Conservation (phyloP, 768 basidiomycete genomes). For the Serpula lacrymans region DNA sequence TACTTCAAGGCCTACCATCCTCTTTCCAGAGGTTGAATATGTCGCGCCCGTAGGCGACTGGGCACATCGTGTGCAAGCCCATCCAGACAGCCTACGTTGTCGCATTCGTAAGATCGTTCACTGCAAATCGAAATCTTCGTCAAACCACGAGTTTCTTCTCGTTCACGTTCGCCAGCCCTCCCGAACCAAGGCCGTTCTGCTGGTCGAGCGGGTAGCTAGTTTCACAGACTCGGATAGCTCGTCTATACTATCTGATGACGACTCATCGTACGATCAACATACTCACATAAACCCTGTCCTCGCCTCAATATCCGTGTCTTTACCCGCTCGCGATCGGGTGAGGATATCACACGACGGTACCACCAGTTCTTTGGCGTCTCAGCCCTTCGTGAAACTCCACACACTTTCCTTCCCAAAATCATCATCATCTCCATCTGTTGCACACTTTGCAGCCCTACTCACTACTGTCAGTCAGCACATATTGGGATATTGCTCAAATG, state of each 20-base stretch:
- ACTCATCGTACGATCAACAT: background rate
- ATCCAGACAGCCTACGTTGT: slow-evolving; percentile 2
- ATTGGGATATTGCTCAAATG: background rate
- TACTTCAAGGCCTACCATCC: slow-evolving; percentile 6
- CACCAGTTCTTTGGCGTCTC: slow-evolving; percentile 3
- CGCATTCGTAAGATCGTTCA: slow-evolving; percentile 8
- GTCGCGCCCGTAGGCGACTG: slow-evolving; percentile 3
- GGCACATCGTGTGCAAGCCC: slow-evolving; percentile 6
- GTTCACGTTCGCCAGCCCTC: slow-evolving; percentile 7
- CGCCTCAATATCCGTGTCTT: too few relatives aligned
- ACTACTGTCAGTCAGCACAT: slow-evolving; percentile 1
- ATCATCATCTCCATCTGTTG: slow-evolving; percentile 7
- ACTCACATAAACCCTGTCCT: too few relatives aligned
- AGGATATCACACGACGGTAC: slow-evolving; percentile 9
- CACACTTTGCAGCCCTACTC: slow-evolving; percentile 9
- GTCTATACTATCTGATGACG: background rate
- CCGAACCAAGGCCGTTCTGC: slow-evolving; percentile 4
- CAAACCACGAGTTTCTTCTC: slow-evolving; percentile 7
- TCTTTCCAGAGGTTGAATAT: slow-evolving; percentile 7
- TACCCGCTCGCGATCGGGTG: background rate
- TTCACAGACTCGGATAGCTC: background rate
- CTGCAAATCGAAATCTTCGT: background rate
- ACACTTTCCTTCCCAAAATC: slow-evolving; percentile 1
- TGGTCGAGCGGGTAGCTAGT: slow-evolving; percentile 1
- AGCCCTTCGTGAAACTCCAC: slow-evolving; percentile 4